phyloP scores from a whole-genome alignment of 2,329 filamentous ascomycete genomes.

The Exophiala calicioides region DNA sequence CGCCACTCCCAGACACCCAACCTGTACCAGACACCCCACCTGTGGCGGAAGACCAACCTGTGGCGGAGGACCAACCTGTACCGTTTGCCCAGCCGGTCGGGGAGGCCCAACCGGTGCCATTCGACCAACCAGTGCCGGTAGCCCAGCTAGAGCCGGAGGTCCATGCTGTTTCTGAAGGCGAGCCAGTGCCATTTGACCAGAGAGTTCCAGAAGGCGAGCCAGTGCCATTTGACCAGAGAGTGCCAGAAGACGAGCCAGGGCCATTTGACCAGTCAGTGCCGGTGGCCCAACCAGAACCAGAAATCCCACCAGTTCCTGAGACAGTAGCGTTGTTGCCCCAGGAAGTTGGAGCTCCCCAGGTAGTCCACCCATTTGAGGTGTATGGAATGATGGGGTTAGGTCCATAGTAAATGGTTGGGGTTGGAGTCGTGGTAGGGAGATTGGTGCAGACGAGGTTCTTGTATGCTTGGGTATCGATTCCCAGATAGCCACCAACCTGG shows the following conservation, averaged over 20 bases:
- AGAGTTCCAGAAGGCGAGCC: too few relatives aligned
- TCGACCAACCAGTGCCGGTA: conserved; percentile 16
- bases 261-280: too few relatives aligned
- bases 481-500: conserved; percentile 18
- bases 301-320: conserved; percentile 5
- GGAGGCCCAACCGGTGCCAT: conserved; percentile 8
- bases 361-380: conserved; percentile 17
- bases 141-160: conserved; percentile 5
- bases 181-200: conserved; percentile 7
- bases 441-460: conserved; percentile 20
- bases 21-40: too few relatives aligned
- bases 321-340: conserved; percentile 15
- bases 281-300: conserved; percentile 3
- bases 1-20: too few relatives aligned
- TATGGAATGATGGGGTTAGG: conserved; percentile 14
- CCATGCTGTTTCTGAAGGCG: too few relatives aligned
- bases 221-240: conserved; percentile 6
- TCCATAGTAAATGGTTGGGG: conserved; percentile 10
- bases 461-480: conserved; percentile 21
- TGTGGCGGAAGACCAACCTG: too few relatives aligned
- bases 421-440: conserved; percentile 15
- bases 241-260: not conserved
- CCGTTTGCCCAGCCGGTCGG: conserved; percentile 9
- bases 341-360: conserved; percentile 12
- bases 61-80: conserved; percentile 4